Base-by-base conservation (phyloP, 2,329 filamentous ascomycete species). In the Raffaelea arxii region DNA sequence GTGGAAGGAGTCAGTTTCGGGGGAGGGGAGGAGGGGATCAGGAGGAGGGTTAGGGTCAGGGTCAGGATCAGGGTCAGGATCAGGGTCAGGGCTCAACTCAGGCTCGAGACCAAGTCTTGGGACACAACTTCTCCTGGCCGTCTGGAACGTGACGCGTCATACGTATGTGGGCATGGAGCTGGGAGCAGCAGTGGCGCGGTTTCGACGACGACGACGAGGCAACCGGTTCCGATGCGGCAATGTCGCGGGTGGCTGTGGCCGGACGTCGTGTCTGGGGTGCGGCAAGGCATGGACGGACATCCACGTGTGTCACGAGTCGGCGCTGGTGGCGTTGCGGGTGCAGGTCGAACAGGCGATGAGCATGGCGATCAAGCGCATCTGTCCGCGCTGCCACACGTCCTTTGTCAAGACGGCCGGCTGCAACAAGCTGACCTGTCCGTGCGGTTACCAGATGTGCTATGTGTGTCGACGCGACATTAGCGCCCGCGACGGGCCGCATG, bases 391-490 rank as follows among this genome's bases (percentile, higher is more conserved):
- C 70, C 84, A 86, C 55, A 86, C 90, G 10, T 86, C 83, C 16
- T 97, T 97, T 62, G 86, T 98, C 65, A 97, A 97, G 64, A 84
- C 81, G 6, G 82, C 83, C 23, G 92, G 92, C 57, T 98, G 92
- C 75, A 98, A 98, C 71, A 97, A 97, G 67, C 75, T 98, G 36
- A 91, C 88, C 6, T 97, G 92, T 61, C 82, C 89, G 16, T 98
- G 92, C 65, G 92, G 92, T 9, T 97, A 97, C 66, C 84, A 86
- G 56, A 97, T 97, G 91, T 98, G 92, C 63, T 98, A 98, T 59
- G 80, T 97, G 41, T 98, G 92, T 64, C 86, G 92, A 36, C 83
- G 83, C 55, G 82, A 87, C 57, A 78, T 84, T 41, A 69, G 72
- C 47, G 69, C 77, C 43, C 51, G 55, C 30, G 65, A 56, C 14